Base-by-base conservation (phyloP, 2,329 filamentous ascomycete species). In the Phoma sp. region DNA sequence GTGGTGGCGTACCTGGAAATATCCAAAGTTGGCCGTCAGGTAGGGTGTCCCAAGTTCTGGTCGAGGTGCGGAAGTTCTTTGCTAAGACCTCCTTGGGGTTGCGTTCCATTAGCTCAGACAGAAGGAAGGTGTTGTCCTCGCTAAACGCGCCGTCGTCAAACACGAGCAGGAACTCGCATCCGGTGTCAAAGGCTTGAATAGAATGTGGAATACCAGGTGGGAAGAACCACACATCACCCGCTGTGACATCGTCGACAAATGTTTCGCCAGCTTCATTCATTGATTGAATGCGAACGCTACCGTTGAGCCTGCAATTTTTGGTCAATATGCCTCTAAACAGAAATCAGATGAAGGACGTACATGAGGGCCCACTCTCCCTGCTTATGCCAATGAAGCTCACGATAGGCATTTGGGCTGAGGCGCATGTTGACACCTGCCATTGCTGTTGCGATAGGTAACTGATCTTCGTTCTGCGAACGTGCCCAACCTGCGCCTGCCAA, bases 361-460 rank as follows among this genome's bases (percentile, higher is more conserved):
- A 86, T 73, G 5, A 84, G 72, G 0, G 80, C 75, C 81, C 81
- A 84, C 60, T 84, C 51, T n/a, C 51, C 51, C 12, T 54, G 78
- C 30, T 79, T 83, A 59, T 86, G 84, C 83, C 83, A 89, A 60
- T 89, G 86, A 18, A 88, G 73, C 66, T 88, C 85, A 17, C 86
- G 81, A 56, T 87, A 87, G 0, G 81, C 84, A 21, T 82, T 58
- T 0, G 75, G 72, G 21, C 67, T 68, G 1, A 75, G 61, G 39
- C 74, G 65, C 76, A 79, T 78, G 49, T 79, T 72, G 0, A 77
- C 75, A 30, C 76, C 76, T 7, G 77, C 76, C 74, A 79, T 78
- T 9, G 69, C 70, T 12, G 67, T 76, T 5, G 76, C 73, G 23
- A 76, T 61, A 0, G 76, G 76, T 1, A 79, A 58, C 11, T 75